Percentiles rank a stretch among this genome's conserved stretches.
These are phyloP conservation scores for Prunus yedoensis DNA, from an alignment of 331 rosid genomes.

Conservation along the genomic window DNA sequence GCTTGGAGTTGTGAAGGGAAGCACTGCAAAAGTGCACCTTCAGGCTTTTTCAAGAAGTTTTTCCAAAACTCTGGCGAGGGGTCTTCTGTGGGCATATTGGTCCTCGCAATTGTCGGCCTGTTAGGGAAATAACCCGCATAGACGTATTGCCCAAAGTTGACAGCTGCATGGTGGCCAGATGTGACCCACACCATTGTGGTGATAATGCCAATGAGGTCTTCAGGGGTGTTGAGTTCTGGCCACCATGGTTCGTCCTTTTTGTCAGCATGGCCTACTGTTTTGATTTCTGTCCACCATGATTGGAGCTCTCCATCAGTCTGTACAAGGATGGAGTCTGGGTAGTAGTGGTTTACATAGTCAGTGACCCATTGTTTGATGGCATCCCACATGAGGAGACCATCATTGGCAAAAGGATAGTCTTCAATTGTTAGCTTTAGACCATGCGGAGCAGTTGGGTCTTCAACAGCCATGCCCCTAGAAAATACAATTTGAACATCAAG, in stretches of 20 bases:
- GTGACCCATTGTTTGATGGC: slow-evolving; percentile 52
- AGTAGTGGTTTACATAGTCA: slow-evolving; percentile 55
- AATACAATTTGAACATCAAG: not conserved
- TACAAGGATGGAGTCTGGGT: slow-evolving; percentile 38
- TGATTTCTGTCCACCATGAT: slow-evolving; percentile 74
- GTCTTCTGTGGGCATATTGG: slow-evolving; percentile 53
- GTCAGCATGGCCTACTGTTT: slow-evolving; percentile 59
- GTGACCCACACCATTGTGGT: slow-evolving; percentile 56
- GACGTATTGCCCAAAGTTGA: slow-evolving; percentile 63
- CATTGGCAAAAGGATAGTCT: slow-evolving; percentile 73
- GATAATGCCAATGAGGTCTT: slow-evolving; percentile 56
- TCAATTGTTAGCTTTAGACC: slow-evolving; percentile 53
- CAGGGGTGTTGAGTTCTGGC: slow-evolving; percentile 50
- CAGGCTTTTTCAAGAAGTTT: slow-evolving; percentile 45
- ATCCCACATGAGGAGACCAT: slow-evolving; percentile 62
- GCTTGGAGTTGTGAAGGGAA: slow-evolving; percentile 76
- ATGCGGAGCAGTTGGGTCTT: slow-evolving; percentile 57
- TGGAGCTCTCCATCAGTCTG: slow-evolving; percentile 55
- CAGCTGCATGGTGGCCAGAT: slow-evolving; percentile 71
- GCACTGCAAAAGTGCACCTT: slow-evolving; percentile 43
- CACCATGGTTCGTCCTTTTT: slow-evolving; percentile 79
- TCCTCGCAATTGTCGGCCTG: slow-evolving; percentile 57
- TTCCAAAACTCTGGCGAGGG: slow-evolving; percentile 51
- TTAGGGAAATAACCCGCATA: slow-evolving; percentile 72
- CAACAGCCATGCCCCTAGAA: slow-evolving; percentile 60